Base-by-base conservation (phyloP, 208 protist genomes). In the Leishmania gerbilli region DNA sequence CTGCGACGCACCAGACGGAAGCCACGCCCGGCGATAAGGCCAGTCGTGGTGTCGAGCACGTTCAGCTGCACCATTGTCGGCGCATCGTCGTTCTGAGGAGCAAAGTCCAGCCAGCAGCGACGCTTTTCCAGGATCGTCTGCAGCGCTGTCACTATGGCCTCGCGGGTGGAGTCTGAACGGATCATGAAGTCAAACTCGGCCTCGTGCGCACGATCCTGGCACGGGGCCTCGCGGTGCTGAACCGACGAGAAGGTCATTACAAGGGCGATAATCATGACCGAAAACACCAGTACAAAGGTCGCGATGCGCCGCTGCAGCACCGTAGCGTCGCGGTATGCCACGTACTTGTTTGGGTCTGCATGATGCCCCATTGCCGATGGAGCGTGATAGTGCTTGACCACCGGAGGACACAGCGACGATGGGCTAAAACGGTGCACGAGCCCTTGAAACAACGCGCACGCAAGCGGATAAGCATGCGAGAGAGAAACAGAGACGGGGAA, bases 201-300 rank as follows among this genome's bases (percentile, higher is more conserved):
- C 71, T 89, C 79, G 74, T 90, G 75, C 3, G 92, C 91, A 34
- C 91, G 91, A n/a, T 90, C 85, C 85, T 97, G 94, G 80, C 94
- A 97, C 4, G 56, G 79, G 8, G 91, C 75, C 47, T 91, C 88
- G 58, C 88, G 86, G 64, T 85, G 84, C 76, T 93, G 92, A 17
- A 97, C 81, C 0, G 88, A 92, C 5, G 91, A 87, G 24, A 96
- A 87, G 9, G 88, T 83, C 58, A 96, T 87, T 24, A 93, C 74
- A 40, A 93, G 82, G 9, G 88, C 90, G 21, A 96, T 60, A 0
- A 93, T 79, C 4, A 90, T 58, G n/a, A 95, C 90, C 49, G 90
- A 89, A 71, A 96, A 95, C 21, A 89, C 89, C 0, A 96, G 84
- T 31, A 96, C 72, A 82, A 97, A 97, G 31, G 89, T 94, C 42